Base-by-base conservation (phyloP, 2,329 filamentous ascomycete genomes). In the Sarocladium kiliense region DNA sequence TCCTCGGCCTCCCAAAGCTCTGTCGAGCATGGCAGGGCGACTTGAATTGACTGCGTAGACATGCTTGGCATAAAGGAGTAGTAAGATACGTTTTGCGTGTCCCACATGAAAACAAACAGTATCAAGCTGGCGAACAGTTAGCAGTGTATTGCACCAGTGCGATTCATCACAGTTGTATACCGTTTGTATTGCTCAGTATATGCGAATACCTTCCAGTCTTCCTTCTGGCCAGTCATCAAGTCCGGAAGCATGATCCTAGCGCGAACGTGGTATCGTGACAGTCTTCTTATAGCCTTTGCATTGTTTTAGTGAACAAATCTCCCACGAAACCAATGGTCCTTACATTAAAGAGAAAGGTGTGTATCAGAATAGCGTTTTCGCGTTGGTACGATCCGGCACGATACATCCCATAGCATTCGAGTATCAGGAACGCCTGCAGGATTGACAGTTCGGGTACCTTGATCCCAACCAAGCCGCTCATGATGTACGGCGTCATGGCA, bases 31-130 rank as follows among this genome's bases (percentile, higher is more conserved):
- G 82, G 83, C 2, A 86, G 64, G 1, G 75, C 72, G 0, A 81
- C 74, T 1, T 80, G 75, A 1, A 87, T 72, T 60, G 86, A 82
- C 51, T 85, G 85, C 0, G 82, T 80, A 1, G 81, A 85, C 82
- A 86, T 86, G 66, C 82, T 86, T 0, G 86, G 73, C 3, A 80
- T 84, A 61, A 86, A 82, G 16, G 80, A 85, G 63, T 86, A 86
- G 0, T 86, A 70, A 0, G 85, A 80, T 0, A 82, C 82, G 57
- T 86, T 81, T 55, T 86, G 82, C 0, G 81, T 84, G 59, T 86
- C 83, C 83, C 82, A 86, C 71, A 86, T 80, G 63, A 86, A 87
- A 62, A 81, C 86, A 3, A 84, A 70, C 37, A 85, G 74, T 0
- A 81, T 80, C 0, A 83, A 66, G 53, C 75, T 76, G 10, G 41